Conservation (phyloP, 2,329 filamentous ascomycete species). For the Trichophyton verrucosum region DNA sequence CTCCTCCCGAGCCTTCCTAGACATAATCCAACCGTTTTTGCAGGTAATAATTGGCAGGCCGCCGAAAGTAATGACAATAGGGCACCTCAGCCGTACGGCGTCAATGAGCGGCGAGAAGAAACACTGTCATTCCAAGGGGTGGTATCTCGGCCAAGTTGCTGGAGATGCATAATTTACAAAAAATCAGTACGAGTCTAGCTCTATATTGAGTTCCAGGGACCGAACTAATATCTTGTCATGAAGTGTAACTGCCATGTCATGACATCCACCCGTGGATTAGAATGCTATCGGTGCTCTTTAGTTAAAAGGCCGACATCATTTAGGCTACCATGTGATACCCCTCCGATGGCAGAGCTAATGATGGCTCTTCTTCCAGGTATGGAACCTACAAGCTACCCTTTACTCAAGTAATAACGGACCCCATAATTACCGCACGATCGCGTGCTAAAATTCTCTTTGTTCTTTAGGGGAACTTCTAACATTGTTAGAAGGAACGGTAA, state of each 20-base stretch:
- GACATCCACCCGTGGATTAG: neutral
- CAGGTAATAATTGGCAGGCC: too few relatives aligned
- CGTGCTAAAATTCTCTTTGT: neutral
- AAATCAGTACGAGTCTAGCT: neutral
- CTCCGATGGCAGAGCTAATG: neutral
- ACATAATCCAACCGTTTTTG: too few relatives aligned
- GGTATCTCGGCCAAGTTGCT: neutral
- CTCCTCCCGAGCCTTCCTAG: too few relatives aligned
- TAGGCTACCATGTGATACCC: neutral
- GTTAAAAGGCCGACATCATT: neutral
- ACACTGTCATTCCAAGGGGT: neutral
- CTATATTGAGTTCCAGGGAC: neutral
- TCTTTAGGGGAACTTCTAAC: neutral
- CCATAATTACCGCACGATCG: neutral
- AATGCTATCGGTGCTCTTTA: neutral
- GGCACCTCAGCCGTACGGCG: too few relatives aligned
- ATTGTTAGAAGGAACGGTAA: neutral
- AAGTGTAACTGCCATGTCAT: neutral
- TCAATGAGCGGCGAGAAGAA: neutral
- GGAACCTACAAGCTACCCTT: too few relatives aligned
- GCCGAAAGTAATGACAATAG: too few relatives aligned
- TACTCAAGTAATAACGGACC: neutral
- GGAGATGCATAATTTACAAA: neutral
- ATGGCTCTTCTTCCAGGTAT: neutral
- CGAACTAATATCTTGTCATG: neutral